Evolutionary conservation across 768 basidiomycete species (phyloP), one percentile per base, ranked within the genome.

Genomic region (Termitomyces sp.): DNA sequence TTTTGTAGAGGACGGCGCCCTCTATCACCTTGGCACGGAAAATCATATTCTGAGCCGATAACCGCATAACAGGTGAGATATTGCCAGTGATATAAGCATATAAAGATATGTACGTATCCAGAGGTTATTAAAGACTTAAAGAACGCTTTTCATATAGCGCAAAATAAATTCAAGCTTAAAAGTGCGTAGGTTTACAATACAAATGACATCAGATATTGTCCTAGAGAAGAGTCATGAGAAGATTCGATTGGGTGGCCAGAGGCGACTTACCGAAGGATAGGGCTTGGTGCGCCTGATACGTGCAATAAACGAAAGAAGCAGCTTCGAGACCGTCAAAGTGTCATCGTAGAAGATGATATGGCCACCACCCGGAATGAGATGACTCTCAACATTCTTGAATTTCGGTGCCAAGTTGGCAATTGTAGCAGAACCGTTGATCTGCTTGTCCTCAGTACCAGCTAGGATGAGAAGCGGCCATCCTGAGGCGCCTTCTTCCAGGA

Each of bases 311-410:
- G 47, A 48, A 9, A 48, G 47, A 26, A 48, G 20, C 5, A 28
- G 28, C 8, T 30, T 30, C 7, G 47, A 48, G 26, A 48, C 47
- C 28, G 10, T 8, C 47, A 26, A 18, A 3, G 16, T 1, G 14
- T 26, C 47, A 9, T 48, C 47, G 14, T 28, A 48, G 28, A 48
- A 48, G 13, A 48, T 16, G 28, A 48, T 67, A 57, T 77, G 76
- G 26, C 71, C 71, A 26, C 50, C 59, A 33, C 69, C 72, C 32
- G 66, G 61, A 56, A 75, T 61, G 49, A 65, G 60, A 51, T 68
- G 60, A 23, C 63, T 63, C 53, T 75, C 70, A 32, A 70, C 55
- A 49, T 75, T 64, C 58, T 67, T 72, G 67, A 76, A 76, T 59
- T 72, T 64, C 13, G 68, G 67, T 56, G 63, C 58, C 64, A 74